phyloP scores from a whole-genome alignment of 345 rosid species.

The Nephelium lappaceum region DNA sequence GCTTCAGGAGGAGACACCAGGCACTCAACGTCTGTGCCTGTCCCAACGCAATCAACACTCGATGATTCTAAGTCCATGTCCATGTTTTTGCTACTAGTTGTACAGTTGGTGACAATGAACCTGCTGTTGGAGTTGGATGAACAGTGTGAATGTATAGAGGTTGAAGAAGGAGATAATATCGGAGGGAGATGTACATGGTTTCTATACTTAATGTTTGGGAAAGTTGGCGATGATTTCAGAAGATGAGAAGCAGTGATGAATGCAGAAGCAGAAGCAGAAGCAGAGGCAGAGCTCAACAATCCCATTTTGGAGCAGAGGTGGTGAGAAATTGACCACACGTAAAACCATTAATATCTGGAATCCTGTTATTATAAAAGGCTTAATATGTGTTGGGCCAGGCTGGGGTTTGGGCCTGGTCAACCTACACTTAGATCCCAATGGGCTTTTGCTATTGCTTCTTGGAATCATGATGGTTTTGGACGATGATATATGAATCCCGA shows the following conservation, averaged over 20 bases:
- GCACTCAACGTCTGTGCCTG: slow-evolving; percentile 61
- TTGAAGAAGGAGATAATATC: not conserved
- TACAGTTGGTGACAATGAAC: slow-evolving; percentile 13
- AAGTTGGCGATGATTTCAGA: not conserved
- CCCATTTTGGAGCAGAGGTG: slow-evolving; percentile 5
- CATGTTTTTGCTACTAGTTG: slow-evolving; percentile 20
- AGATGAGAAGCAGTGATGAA: not conserved
- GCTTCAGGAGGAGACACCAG: slow-evolving; percentile 20
- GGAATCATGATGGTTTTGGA: too few species aligned
- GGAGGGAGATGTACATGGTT: not conserved
- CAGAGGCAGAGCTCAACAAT: slow-evolving; percentile 13
- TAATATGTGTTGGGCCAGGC: not conserved
- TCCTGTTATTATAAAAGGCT: not conserved
- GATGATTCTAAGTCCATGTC: slow-evolving; percentile 16
- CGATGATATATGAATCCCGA: too few species aligned
- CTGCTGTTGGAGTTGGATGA: not conserved
- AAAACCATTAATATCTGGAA: not conserved
- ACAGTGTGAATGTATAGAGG: not conserved
- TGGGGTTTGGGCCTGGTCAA: too few species aligned
- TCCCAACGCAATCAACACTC: slow-evolving; percentile 50
- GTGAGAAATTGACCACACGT: not conserved
- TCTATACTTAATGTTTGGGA: not conserved
- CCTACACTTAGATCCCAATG: not conserved
- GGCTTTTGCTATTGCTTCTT: too few species aligned
- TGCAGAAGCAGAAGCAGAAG: not conserved